Evolutionary conservation across 257 asterid species (phyloP).

Genomic region (Solanum arcanum): DNA sequence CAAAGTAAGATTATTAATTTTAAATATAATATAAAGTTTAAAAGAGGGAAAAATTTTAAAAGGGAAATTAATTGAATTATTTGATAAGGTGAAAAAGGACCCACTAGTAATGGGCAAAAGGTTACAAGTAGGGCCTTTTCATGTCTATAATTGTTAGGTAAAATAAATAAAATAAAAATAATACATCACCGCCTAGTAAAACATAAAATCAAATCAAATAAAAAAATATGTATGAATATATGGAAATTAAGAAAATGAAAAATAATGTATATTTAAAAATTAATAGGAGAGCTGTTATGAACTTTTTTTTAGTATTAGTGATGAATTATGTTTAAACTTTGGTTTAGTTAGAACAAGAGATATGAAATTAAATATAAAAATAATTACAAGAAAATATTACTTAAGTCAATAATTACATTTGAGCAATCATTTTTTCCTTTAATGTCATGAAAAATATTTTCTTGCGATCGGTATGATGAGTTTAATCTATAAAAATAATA

Average conservation of each 20-base stretch:
- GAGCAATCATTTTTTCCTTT: neutral
- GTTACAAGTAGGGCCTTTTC: conserved; percentile 18
- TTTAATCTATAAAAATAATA: too few species aligned
- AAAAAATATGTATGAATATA: neutral
- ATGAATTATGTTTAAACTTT: neutral
- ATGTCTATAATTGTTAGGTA: conserved; percentile 1
- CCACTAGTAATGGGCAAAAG: conserved; percentile 7
- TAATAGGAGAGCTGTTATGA: neutral
- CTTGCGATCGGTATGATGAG: neutral
- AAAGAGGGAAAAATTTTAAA: too few species aligned
- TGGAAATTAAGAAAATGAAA: neutral
- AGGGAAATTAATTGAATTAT: neutral
- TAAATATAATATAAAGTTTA: neutral
- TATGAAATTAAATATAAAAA: neutral
- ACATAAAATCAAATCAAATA: neutral
- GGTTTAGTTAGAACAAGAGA: neutral
- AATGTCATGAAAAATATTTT: neutral
- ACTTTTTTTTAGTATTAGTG: neutral
- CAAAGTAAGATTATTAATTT: neutral
- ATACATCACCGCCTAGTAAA: neutral
- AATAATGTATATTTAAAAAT: neutral
- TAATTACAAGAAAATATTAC: neutral
- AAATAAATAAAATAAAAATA: neutral
- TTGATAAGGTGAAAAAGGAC: neutral
- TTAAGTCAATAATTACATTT: neutral